Evolutionary conservation across 2,329 filamentous ascomycete species (phyloP), one percentile per base, ranked within the genome.

Genomic region (Xylaria sp.): DNA sequence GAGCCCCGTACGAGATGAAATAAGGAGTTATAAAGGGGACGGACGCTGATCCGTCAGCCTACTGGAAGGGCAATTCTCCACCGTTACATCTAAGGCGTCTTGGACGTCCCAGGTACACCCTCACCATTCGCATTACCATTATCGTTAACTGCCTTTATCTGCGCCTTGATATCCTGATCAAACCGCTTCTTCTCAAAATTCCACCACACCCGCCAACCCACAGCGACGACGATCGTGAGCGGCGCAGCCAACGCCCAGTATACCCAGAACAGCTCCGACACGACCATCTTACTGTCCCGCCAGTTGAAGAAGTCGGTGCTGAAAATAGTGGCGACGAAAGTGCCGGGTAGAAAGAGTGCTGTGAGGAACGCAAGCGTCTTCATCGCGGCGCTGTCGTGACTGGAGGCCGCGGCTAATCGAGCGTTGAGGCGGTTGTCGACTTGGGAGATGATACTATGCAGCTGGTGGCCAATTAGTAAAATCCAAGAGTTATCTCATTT

Each of bases 61-160:
- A n/a, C 41, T n/a, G 18, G 13, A 46, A 46, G n/a, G 20, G 20
- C 9, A 9, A 50, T 4, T 50, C 12, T 12, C 28, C 34, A 56
- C n/a, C 15, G n/a, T 18, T 23, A 6, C n/a, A 39, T 6, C 13
- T 54, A 34, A 6, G 13, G 13, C 6, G 13, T 5, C 51, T 54
- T 54, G 13, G 13, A 23, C 15, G 28, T 13, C 83, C 69, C 74
- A 8, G 34, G 25, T 18, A 1, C 12, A 13, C 25, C 8, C 8
- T 55, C 41, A 20, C 41, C 31, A 34, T 25, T 23, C 18, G 18
- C 28, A n/a, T 37, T 20, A 55, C 52, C 18, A 20, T 28, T 48
- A 55, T 48, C 63, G n/a, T 60, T 50, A 18, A 66, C 58, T 7
- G 52, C 65, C 25, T 57, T 51, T 23, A 62, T 66, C 58, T 62